These are phyloP conservation scores for Exophiala aquamarina DNA, from an alignment of 2,329 filamentous ascomycete species.

Conservation along the genomic window DNA sequence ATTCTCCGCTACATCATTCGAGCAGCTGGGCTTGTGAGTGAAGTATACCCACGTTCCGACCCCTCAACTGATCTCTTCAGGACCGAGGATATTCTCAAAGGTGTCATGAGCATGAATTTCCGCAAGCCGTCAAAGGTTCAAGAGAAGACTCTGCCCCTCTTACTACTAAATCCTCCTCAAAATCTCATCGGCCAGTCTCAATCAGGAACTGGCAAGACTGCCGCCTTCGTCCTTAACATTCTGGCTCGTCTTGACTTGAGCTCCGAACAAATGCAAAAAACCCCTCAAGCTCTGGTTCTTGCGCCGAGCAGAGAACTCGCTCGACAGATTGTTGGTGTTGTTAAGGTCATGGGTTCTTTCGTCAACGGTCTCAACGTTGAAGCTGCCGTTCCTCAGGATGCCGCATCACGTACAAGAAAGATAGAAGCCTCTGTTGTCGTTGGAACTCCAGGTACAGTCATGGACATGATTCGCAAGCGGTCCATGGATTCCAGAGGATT, in stretches of 20 bases:
- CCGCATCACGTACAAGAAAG: slow-evolving; percentile 64
- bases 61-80: slow-evolving; percentile 5
- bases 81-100: slow-evolving; percentile 62
- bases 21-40: slow-evolving; percentile 80
- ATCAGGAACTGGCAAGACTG: slow-evolving; percentile 96
- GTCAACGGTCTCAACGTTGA: slow-evolving; percentile 72
- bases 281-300: slow-evolving; percentile 81
- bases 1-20: slow-evolving; percentile 79
- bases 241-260: slow-evolving; percentile 79
- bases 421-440: slow-evolving; percentile 80
- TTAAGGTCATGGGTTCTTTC: slow-evolving; percentile 80
- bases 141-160: slow-evolving; percentile 86
- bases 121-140: slow-evolving; percentile 97
- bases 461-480: slow-evolving; percentile 77
- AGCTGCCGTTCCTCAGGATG: slow-evolving; percentile 77
- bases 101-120: slow-evolving; percentile 80
- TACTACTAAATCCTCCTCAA: slow-evolving; percentile 79
- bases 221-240: slow-evolving; percentile 90
- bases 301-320: slow-evolving; percentile 93
- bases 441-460: slow-evolving; percentile 89
- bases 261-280: slow-evolving; percentile 53
- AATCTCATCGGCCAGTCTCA: slow-evolving; percentile 99
- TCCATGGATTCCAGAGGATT: slow-evolving; percentile 71
- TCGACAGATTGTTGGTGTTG: slow-evolving; percentile 86
- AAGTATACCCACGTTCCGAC: not conserved